Percentiles rank a stretch among this genome's conserved stretches.
Conservation (phyloP, 2,329 filamentous ascomycete species). For the Scytalidium sp. region DNA sequence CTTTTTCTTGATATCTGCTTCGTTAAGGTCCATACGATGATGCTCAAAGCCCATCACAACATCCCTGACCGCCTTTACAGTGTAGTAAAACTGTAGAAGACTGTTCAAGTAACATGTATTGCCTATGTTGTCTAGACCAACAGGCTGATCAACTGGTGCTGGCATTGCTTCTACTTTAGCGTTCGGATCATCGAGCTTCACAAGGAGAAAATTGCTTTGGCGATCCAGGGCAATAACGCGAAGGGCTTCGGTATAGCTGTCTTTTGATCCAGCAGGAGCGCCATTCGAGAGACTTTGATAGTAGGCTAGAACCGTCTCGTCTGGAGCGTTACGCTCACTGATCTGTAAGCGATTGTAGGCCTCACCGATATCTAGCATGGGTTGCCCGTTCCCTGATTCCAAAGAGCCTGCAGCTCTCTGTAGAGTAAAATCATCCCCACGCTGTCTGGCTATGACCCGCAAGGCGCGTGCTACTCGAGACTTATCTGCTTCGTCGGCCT, state of each 20-base stretch:
- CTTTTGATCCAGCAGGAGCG: conserved; percentile 25
- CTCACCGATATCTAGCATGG: conserved; percentile 21
- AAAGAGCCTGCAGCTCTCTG: conserved; percentile 22
- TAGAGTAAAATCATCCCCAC: conserved; percentile 20
- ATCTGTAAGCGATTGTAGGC: conserved; percentile 30
- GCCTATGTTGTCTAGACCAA: conserved; percentile 88
- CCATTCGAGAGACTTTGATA: conserved; percentile 23
- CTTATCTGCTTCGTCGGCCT: conserved; percentile 27
- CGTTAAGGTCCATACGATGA: conserved; percentile 64
- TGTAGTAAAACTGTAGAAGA: conserved; percentile 92
- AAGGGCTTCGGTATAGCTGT: conserved; percentile 27
- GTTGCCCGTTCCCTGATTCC: conserved; percentile 20
- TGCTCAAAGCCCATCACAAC: conserved; percentile 75
- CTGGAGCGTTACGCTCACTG: conserved; percentile 17
- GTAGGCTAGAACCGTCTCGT: conserved; percentile 28
- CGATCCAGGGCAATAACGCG: conserved; percentile 27
- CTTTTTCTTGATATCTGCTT: conserved; percentile 61
- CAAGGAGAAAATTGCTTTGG: conserved; percentile 26
- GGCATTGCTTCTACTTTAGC: conserved; percentile 22
- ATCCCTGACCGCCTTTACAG: conserved; percentile 75
- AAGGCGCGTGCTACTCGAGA: conserved; percentile 24
- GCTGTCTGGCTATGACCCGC: conserved; percentile 24
- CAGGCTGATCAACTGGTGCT: conserved; percentile 59
- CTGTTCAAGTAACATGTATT: conserved; percentile 99
- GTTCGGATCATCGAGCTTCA: conserved; percentile 30